A percentile compares a stretch with the other conserved stretches of the same genome.
Conservation (phyloP, 2,329 filamentous ascomycete genomes). For the Mollisia scopiformis region DNA sequence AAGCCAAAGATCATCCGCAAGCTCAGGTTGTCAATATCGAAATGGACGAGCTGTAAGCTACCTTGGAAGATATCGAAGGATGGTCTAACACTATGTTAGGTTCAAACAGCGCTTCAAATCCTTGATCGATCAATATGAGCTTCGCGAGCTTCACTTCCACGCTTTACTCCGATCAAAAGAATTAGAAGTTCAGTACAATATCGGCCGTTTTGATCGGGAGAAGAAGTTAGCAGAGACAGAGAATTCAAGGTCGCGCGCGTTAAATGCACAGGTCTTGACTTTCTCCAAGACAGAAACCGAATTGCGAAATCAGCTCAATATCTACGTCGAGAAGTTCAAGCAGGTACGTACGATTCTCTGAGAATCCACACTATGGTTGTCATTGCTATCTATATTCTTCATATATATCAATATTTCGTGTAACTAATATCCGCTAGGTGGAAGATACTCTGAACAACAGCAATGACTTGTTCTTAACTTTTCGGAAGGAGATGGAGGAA, state of each 20-base stretch:
- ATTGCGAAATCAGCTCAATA: slow-evolving; percentile 91
- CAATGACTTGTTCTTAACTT: slow-evolving; percentile 95
- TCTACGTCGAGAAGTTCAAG: slow-evolving; percentile 99
- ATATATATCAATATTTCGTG: slow-evolving; percentile 11
- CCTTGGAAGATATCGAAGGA: background rate
- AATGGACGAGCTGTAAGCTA: slow-evolving; percentile 77
- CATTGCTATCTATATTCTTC: slow-evolving; percentile 9
- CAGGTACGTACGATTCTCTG: slow-evolving; percentile 82
- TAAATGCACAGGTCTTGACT: slow-evolving; percentile 90
- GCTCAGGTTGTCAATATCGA: slow-evolving; percentile 83
- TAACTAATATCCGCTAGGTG: slow-evolving; percentile 68
- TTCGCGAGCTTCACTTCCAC: slow-evolving; percentile 92
- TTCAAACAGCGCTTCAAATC: slow-evolving; percentile 90
- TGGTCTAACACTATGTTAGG: slow-evolving; percentile 55
- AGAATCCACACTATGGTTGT: background rate
- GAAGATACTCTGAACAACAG: slow-evolving; percentile 98
- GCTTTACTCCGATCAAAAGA: slow-evolving; percentile 92
- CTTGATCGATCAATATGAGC: slow-evolving; percentile 94
- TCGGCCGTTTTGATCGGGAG: slow-evolving; percentile 86
- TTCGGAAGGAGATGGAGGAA: slow-evolving; percentile 98
- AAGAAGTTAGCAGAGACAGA: slow-evolving; percentile 87
- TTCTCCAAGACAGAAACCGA: slow-evolving; percentile 97
- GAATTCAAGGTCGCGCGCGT: slow-evolving; percentile 75
- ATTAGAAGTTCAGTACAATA: slow-evolving; percentile 89
- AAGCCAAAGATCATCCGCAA: slow-evolving; percentile 81